phyloP scores from a whole-genome alignment of 164 flowering plant genomes.

The Kalanchoe fedtschenkoi region DNA sequence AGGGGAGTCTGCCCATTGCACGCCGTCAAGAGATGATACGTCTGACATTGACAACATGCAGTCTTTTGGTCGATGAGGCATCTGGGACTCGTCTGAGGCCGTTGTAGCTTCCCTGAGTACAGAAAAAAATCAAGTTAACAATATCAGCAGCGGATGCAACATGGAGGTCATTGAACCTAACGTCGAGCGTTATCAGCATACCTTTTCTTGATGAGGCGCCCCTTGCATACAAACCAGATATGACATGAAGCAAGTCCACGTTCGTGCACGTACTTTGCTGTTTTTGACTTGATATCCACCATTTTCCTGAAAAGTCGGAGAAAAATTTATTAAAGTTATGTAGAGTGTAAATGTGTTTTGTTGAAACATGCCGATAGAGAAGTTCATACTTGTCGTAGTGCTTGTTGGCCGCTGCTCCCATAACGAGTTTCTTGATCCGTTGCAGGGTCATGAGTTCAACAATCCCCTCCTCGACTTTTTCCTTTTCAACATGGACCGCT shows the following conservation, averaged over 20 bases:
- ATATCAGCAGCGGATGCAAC: neutral
- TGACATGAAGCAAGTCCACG: constrained; percentile 3
- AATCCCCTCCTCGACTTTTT: constrained; percentile 38
- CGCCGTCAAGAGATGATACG: neutral
- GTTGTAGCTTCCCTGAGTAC: constrained; percentile 5
- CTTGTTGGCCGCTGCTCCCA: constrained; percentile 36
- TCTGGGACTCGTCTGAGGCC: neutral
- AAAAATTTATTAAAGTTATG: neutral
- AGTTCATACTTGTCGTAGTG: constrained; percentile 2
- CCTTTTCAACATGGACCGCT: constrained; percentile 34
- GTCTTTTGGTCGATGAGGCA: neutral
- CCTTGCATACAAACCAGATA: constrained; percentile 8
- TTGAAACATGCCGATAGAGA: too few relatives aligned
- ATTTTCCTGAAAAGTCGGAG: constrained; percentile 1
- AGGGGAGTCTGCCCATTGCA: neutral
- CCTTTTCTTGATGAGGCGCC: constrained; percentile 6
- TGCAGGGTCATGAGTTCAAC: constrained; percentile 24
- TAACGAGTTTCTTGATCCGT: constrained; percentile 27
- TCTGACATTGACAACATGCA: neutral
- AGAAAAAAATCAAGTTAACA: neutral
- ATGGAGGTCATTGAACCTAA: too few relatives aligned
- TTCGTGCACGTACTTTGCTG: neutral
- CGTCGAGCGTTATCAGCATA: neutral
- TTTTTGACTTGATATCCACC: constrained; percentile 5
- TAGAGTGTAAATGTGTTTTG: neutral